Percentiles rank a stretch among this genome's conserved stretches.
These are phyloP conservation scores for Pleurotus sapidus DNA, from an alignment of 768 basidiomycete genomes.

Conservation along the genomic window DNA sequence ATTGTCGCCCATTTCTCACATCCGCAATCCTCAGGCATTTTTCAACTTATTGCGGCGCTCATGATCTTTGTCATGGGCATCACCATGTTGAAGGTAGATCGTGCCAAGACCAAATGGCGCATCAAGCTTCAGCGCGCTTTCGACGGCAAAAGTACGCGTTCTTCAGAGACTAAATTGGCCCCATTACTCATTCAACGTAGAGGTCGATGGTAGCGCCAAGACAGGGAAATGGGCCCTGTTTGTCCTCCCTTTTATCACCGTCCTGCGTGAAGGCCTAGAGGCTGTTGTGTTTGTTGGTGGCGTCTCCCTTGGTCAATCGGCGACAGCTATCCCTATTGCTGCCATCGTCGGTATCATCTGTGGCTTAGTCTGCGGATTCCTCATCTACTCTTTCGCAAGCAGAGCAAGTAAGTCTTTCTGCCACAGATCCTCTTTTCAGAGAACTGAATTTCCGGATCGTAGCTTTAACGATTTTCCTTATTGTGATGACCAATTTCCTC, in stretches of 20 bases:
- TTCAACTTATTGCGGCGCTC: slow-evolving; percentile 65
- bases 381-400: slow-evolving; percentile 80
- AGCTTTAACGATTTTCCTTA: slow-evolving; percentile 84
- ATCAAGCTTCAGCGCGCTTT: slow-evolving; percentile 85
- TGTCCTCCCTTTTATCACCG: slow-evolving; percentile 86
- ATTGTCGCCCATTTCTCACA: background rate
- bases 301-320: slow-evolving; percentile 81
- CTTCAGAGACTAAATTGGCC: background rate
- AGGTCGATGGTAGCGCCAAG: slow-evolving; percentile 43
- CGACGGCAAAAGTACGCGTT: slow-evolving; percentile 45
- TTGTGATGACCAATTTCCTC: slow-evolving; percentile 89
- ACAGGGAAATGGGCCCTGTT: slow-evolving; percentile 87
- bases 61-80: slow-evolving; percentile 94
- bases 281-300: slow-evolving; percentile 94
- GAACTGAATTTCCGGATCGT: background rate
- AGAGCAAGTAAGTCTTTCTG: slow-evolving; percentile 51
- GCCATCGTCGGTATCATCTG: slow-evolving; percentile 81
- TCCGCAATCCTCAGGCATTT: slow-evolving; percentile 45
- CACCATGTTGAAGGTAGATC: slow-evolving; percentile 93
- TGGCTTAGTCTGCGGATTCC: slow-evolving; percentile 69
- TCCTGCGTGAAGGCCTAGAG: slow-evolving; percentile 91
- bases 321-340: slow-evolving; percentile 85
- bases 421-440: background rate
- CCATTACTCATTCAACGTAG: slow-evolving; percentile 20
- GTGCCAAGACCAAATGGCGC: slow-evolving; percentile 93